Base-by-base conservation (phyloP, 1,139 yeast species). In the Hemisphaericaspora subhashii region DNA sequence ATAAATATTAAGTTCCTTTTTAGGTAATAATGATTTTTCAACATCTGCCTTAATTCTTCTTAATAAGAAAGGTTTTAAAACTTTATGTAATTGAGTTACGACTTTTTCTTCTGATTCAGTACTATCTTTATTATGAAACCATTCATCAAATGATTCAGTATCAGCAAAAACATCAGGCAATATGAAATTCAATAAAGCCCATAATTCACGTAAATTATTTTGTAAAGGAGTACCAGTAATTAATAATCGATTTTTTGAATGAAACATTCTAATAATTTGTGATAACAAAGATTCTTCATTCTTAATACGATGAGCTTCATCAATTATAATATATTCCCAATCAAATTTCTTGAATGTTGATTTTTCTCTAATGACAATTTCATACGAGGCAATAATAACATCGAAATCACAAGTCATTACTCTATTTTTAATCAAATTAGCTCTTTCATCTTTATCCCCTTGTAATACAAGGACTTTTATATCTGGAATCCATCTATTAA, bases 31-130 rank as follows among this genome's bases (percentile, higher is more conserved):
- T 0, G 88, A 81, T 50, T 83, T 84, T 56, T 85, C 94, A 14
- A 85, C 94, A 50, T 85, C 94, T 11, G 86, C 74, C 53, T 85
- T 85, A 46, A 85, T 79, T 63, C 94, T 77, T 58, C 94, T 75
- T 45, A 85, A 66, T 33, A 85, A 64, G 54, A 85, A 85, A 6
- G 94, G 94, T 43, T 81, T 77, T 44, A 90, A 71, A 4, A 92
- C 96, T 51, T 89, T 84, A 64, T 90, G 98, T 36, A 92, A 68
- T 63, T 92, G 98, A 51, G 82, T 81, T 15, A 92, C 87, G 4
- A 90, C 83, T 48, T 76, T 76, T 22, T 62, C 60, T 25, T 61
- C 62, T 12, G 55, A 54, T 15, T 59, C 60, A 5, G 54, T 49
- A 17, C 57, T 61, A 5, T 64, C 68, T 24, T 50, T 60, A 33